Percentiles rank a stretch among this genome's conserved stretches.
These are phyloP conservation scores for Suillus decipiens DNA, from an alignment of 768 basidiomycete genomes.

Conservation along the genomic window DNA sequence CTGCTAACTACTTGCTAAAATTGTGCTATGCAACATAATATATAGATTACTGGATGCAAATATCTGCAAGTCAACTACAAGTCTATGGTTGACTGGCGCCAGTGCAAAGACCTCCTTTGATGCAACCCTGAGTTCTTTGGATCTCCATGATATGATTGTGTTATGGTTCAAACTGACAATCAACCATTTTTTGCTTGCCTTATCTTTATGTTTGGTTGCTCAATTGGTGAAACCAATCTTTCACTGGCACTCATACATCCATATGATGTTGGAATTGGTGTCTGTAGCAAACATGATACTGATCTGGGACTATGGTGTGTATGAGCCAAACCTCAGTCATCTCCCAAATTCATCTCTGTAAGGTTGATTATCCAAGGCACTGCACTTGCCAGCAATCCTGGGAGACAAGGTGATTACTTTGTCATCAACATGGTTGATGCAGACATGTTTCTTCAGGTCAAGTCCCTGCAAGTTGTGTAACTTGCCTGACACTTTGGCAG, in stretches of 20 bases:
- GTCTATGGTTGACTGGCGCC: slow-evolving; percentile 31
- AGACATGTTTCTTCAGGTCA: slow-evolving; percentile 28
- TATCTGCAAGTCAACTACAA: slow-evolving; percentile 30
- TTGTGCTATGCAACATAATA: not conserved
- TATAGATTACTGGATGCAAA: slow-evolving; percentile 27
- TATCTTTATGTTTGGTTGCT: slow-evolving; percentile 22
- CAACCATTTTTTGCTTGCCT: slow-evolving; percentile 22
- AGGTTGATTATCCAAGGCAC: slow-evolving; percentile 34
- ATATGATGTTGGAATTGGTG: slow-evolving; percentile 16
- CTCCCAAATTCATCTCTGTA: slow-evolving; percentile 26
- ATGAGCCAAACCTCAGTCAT: slow-evolving; percentile 9
- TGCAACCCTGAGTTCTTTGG: slow-evolving; percentile 33
- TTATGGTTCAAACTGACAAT: slow-evolving; percentile 25
- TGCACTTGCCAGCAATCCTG: slow-evolving; percentile 13
- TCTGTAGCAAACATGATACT: slow-evolving; percentile 19
- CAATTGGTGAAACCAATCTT: slow-evolving; percentile 7
- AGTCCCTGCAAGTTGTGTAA: not conserved
- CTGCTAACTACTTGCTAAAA: slow-evolving; percentile 3
- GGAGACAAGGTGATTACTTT: slow-evolving; percentile 20
- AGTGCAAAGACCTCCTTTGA: slow-evolving; percentile 28
- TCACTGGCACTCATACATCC: slow-evolving; percentile 20
- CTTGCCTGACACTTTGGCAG: not conserved
- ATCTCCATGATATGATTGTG: slow-evolving; percentile 29
- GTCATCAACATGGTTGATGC: slow-evolving; percentile 31
- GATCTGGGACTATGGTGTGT: slow-evolving; percentile 25